phyloP scores from a whole-genome alignment of 1,284 basidiomycete genomes.

The Puccinia brachypodii region DNA sequence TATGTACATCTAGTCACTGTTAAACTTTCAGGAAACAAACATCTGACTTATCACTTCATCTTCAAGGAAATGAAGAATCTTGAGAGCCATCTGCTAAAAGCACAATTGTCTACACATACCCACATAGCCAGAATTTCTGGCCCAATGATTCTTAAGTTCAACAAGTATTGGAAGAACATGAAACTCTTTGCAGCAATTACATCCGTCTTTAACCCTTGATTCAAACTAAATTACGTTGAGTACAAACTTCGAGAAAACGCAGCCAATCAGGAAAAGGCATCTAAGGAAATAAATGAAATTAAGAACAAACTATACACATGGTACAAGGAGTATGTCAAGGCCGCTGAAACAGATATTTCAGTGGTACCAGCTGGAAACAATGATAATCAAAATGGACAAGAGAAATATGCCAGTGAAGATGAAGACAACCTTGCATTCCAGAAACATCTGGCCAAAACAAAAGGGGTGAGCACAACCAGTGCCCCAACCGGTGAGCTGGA shows the following conservation, averaged over 20 bases:
- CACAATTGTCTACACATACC: no score
- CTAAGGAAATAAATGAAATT: no score
- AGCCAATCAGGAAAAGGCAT: no score
- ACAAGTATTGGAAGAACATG: neutral
- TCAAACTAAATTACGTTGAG: neutral
- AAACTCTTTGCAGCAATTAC: neutral
- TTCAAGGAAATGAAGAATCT: no score
- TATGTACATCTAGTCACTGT: neutral
- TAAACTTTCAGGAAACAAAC: neutral
- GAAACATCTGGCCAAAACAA: neutral
- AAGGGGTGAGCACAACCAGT: neutral
- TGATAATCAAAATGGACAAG: neutral
- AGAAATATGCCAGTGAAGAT: neutral
- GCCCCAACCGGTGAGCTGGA: neutral
- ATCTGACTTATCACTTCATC: neutral
- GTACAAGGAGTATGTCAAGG: neutral
- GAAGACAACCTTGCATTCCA: neutral
- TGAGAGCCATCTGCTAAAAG: no score
- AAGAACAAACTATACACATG: neutral
- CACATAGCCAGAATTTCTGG: neutral
- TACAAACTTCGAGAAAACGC: neutral
- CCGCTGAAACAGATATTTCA: neutral
- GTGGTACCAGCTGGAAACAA: neutral
- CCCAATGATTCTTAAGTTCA: neutral
- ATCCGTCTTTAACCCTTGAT: neutral